Evolutionary conservation across 768 basidiomycete genomes (phyloP).

Genomic region (Naganishia randhawae): DNA sequence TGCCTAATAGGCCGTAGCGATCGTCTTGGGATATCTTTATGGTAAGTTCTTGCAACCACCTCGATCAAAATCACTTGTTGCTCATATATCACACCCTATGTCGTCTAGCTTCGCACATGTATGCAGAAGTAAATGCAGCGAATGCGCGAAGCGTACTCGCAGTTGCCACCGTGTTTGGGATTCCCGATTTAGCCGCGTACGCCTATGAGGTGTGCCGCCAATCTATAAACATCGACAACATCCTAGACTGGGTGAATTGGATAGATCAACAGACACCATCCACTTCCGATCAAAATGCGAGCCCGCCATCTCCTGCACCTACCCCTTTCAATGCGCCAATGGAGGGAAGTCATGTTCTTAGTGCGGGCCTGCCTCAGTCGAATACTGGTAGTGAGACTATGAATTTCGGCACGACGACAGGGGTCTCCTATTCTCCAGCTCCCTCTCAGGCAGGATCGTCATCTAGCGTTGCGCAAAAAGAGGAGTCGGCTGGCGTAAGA

Average conservation of each 20-base stretch:
- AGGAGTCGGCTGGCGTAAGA: not conserved
- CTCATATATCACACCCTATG: slow-evolving; percentile 65
- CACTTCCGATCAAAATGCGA: not conserved
- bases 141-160: slow-evolving; percentile 83
- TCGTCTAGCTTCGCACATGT: slow-evolving; percentile 72
- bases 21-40: slow-evolving; percentile 66
- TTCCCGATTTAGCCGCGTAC: slow-evolving; percentile 76
- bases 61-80: slow-evolving; percentile 22
- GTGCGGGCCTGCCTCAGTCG: not conserved
- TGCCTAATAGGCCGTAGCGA: slow-evolving; percentile 37
- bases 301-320: not conserved
- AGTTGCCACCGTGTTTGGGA: slow-evolving; percentile 75
- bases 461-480: not conserved
- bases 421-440: not conserved
- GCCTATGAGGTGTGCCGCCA: slow-evolving; percentile 73
- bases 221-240: slow-evolving; percentile 70
- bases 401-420: slow-evolving; percentile 7
- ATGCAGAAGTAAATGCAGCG: slow-evolving; percentile 62
- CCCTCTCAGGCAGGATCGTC: not conserved
- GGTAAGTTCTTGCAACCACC: slow-evolving; percentile 31
- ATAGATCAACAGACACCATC: slow-evolving; percentile 52
- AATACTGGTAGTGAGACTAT: slow-evolving; percentile 29
- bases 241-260: slow-evolving; percentile 74
- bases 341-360: not conserved
- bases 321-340: not conserved